A percentile compares a stretch with the other conserved stretches of the same genome.
phyloP scores from a whole-genome alignment of 2,329 filamentous ascomycete species.

The Acephala macrosclerotiorum region DNA sequence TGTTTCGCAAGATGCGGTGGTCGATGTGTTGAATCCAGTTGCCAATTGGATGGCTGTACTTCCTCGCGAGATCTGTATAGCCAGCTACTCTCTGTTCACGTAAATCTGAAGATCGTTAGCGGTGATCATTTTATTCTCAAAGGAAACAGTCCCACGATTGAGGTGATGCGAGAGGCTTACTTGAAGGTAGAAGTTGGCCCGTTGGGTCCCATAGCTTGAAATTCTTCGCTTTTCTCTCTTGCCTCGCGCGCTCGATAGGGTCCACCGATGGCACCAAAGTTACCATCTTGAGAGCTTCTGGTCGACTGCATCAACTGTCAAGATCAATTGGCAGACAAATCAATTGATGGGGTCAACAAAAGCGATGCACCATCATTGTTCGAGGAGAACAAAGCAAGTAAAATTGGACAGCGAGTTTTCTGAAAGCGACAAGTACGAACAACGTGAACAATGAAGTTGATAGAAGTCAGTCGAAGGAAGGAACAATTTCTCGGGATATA shows the following conservation, averaged over 20 bases:
- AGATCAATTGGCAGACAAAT: not conserved
- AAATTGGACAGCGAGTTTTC: not conserved
- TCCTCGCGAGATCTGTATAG: not conserved
- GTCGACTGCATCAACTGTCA: not conserved
- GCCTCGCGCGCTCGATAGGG: not conserved
- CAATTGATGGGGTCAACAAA: not conserved
- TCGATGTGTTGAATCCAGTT: not conserved
- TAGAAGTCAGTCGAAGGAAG: not conserved
- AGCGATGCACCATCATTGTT: not conserved
- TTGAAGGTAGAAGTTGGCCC: not conserved
- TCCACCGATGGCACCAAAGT: not conserved
- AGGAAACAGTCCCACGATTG: too few species aligned
- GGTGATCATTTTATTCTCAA: too few species aligned
- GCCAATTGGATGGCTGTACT: slow-evolving; percentile 6
- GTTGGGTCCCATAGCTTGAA: not conserved
- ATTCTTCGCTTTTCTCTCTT: not conserved
- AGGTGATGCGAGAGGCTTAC: not conserved
- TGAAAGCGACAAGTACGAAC: not conserved
- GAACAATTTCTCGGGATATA: too few species aligned
- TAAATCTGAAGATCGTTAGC: too few species aligned
- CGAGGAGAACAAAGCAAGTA: not conserved
- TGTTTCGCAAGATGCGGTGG: not conserved
- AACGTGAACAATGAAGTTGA: not conserved
- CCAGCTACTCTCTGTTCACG: too few species aligned
- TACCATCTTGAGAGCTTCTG: not conserved